Conservation (phyloP, 2,329 filamentous ascomycete species). For the Penicillium capsulatum region DNA sequence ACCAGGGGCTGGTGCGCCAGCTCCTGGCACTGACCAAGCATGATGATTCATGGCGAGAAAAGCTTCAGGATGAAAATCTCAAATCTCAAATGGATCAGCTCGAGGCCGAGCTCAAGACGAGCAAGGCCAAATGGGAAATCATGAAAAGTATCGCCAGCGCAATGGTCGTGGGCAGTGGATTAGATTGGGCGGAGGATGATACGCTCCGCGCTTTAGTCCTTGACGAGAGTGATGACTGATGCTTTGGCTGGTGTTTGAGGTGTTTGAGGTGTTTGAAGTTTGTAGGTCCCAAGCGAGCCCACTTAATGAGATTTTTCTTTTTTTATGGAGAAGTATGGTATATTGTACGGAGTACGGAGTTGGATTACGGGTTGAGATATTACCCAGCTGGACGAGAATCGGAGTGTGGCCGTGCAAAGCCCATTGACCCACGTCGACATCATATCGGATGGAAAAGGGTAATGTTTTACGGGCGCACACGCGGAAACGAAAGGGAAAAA, state of each 20-base stretch:
- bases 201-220: slow-evolving; percentile 67
- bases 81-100: slow-evolving; percentile 55
- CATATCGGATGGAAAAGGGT: slow-evolving; percentile 8
- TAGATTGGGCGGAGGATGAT: slow-evolving; percentile 73
- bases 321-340: neutral
- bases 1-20: slow-evolving; percentile 58
- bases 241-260: slow-evolving; percentile 2
- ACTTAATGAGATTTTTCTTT: neutral
- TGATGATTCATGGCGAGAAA: slow-evolving; percentile 49
- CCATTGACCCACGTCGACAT: slow-evolving; percentile 18
- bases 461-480: neutral
- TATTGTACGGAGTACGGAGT: no score
- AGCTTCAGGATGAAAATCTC: slow-evolving; percentile 51
- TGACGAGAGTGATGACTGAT: slow-evolving; percentile 56
- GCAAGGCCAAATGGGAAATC: slow-evolving; percentile 65
- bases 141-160: slow-evolving; percentile 77
- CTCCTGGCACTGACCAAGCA: slow-evolving; percentile 61
- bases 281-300: no score
- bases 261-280: neutral
- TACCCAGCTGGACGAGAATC: slow-evolving; percentile 2
- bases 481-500: neutral
- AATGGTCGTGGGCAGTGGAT: slow-evolving; percentile 72
- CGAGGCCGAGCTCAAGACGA: slow-evolving; percentile 58
- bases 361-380: neutral
- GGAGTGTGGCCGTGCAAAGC: slow-evolving; percentile 14